Conservation (phyloP, 2,329 filamentous ascomycete species). For the Sporothrix sp. region DNA sequence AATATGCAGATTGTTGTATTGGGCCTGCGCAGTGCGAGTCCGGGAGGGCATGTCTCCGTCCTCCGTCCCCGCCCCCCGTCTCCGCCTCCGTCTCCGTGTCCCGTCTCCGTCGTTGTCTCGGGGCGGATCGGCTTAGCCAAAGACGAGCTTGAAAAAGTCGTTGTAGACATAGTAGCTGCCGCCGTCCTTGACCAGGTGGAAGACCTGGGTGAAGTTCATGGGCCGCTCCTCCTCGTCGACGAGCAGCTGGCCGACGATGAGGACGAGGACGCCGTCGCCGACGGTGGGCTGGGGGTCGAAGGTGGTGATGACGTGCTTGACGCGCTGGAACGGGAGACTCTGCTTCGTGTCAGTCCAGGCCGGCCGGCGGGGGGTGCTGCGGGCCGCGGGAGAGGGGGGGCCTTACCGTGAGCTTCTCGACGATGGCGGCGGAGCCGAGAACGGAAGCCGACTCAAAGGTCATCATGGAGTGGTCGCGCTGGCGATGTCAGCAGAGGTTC, state of each 20-base stretch:
- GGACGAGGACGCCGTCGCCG: conserved; percentile 64
- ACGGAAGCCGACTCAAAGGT: conserved; percentile 72
- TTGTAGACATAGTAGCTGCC: conserved; percentile 78
- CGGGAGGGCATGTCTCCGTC: too few species aligned
- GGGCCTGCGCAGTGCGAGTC: too few species aligned
- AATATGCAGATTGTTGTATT: too few species aligned
- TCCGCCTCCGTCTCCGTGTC: neutral
- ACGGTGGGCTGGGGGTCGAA: conserved; percentile 74
- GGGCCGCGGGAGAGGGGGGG: too few species aligned
- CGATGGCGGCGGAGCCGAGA: conserved; percentile 55
- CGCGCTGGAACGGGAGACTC: conserved; percentile 70
- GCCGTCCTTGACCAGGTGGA: conserved; percentile 67
- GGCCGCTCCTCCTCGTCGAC: conserved; percentile 79
- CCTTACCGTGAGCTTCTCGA: conserved; percentile 78
- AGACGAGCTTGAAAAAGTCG: conserved; percentile 89
- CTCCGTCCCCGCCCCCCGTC: too few species aligned
- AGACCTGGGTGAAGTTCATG: conserved; percentile 85
- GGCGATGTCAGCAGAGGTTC: conserved; percentile 5
- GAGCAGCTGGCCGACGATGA: conserved; percentile 78
- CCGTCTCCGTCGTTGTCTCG: neutral
- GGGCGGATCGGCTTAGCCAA: conserved; percentile 35
- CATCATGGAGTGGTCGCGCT: conserved; percentile 82
- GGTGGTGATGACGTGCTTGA: conserved; percentile 67
- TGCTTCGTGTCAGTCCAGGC: too few species aligned
- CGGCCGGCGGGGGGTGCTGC: too few species aligned